Evolutionary conservation across 805 yeast species (phyloP).

Genomic region (Kodamaea jinghongensis): DNA sequence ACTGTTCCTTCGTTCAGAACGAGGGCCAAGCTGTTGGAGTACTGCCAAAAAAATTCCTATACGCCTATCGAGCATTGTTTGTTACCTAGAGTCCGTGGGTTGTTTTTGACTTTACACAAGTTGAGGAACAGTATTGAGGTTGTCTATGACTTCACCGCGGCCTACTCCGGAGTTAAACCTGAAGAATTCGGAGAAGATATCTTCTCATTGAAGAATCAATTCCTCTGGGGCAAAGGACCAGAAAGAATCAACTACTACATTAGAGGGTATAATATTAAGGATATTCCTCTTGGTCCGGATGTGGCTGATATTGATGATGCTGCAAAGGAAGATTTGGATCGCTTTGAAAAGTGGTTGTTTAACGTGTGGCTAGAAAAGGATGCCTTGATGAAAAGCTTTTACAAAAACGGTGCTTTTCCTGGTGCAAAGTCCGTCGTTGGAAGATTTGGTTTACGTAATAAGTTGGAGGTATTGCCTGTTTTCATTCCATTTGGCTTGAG

Average conservation of each 20-base stretch:
- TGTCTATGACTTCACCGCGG: slow-evolving; percentile 82
- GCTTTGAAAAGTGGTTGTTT: slow-evolving; percentile 74
- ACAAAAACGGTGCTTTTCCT: slow-evolving; percentile 51
- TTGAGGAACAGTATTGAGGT: slow-evolving; percentile 52
- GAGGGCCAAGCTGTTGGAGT: slow-evolving; percentile 52
- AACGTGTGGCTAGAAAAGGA: slow-evolving; percentile 80
- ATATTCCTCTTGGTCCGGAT: slow-evolving; percentile 57
- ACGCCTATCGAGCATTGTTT: slow-evolving; percentile 54
- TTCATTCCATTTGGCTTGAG: slow-evolving; percentile 8
- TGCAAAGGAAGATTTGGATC: slow-evolving; percentile 37
- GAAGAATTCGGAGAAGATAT: slow-evolving; percentile 74
- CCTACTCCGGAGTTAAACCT: slow-evolving; percentile 66
- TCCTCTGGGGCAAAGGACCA: slow-evolving; percentile 73
- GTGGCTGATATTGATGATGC: slow-evolving; percentile 43
- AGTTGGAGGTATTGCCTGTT: slow-evolving; percentile 13
- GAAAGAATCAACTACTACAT: slow-evolving; percentile 60
- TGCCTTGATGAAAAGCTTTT: slow-evolving; percentile 58
- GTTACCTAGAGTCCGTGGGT: slow-evolving; percentile 81
- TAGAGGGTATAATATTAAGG: slow-evolving; percentile 52
- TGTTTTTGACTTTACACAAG: slow-evolving; percentile 60
- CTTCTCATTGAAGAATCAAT: slow-evolving; percentile 63
- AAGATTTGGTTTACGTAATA: slow-evolving; percentile 22
- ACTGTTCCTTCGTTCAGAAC: slow-evolving; percentile 78
- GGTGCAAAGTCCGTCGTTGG: slow-evolving; percentile 21
- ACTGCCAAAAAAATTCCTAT: slow-evolving; percentile 49